Conservation (phyloP, 2,329 filamentous ascomycete genomes). For the Aspergillus texensis region DNA sequence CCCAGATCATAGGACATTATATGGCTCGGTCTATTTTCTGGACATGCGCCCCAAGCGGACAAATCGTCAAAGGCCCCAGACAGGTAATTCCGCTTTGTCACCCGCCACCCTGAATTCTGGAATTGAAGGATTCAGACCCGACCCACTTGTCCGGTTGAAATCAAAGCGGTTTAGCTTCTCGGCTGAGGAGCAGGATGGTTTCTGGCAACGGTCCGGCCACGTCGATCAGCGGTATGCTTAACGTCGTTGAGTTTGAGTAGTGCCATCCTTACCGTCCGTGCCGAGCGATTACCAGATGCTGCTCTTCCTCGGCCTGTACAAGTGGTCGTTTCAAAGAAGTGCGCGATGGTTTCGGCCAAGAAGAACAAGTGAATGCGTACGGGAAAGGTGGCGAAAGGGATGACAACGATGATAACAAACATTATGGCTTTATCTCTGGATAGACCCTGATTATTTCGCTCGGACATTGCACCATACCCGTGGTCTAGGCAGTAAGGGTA, state of each 20-base stretch:
- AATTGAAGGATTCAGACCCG: background rate
- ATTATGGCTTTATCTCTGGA: background rate
- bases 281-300: background rate
- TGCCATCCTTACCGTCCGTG: background rate
- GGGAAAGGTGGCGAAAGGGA: background rate
- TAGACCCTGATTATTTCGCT: background rate
- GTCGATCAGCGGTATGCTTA: conserved; percentile 2
- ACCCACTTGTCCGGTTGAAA: background rate
- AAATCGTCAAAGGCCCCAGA: background rate
- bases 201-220: background rate
- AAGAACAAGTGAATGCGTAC: background rate
- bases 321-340: background rate
- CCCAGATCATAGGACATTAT: background rate
- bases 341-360: background rate
- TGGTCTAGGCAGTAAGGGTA: background rate
- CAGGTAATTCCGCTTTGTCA: background rate
- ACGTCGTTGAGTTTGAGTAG: background rate
- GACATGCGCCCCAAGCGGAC: conserved; percentile 1
- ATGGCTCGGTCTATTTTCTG: background rate
- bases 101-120: background rate
- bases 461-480: background rate
- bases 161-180: background rate
- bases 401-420: background rate
- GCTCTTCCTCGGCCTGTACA: background rate
- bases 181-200: background rate